phyloP scores from a whole-genome alignment of 345 rosid genomes.

The Bretschneidera sinensis region DNA sequence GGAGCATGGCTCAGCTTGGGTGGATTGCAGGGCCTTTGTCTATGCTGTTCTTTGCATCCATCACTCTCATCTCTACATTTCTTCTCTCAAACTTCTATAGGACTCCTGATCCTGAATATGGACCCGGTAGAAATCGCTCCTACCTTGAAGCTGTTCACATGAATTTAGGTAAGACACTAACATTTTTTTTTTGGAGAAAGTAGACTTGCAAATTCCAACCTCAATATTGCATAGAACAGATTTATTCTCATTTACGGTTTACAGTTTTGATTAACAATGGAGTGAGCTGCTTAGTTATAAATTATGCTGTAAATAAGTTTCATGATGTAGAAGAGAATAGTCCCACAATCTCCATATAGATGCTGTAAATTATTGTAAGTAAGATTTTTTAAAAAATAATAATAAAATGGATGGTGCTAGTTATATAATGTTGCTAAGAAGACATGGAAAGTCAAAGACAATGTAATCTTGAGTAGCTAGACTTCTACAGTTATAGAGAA shows the following conservation, averaged over 20 bases:
- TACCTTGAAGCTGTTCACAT: conserved; percentile 46
- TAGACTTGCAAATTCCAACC: not conserved
- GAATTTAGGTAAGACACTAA: conserved; percentile 37
- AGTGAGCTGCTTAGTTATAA: not conserved
- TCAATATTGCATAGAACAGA: no score
- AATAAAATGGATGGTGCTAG: no score
- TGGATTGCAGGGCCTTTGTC: conserved; percentile 66
- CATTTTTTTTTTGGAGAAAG: not conserved
- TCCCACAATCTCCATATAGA: not conserved
- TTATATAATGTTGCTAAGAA: no score
- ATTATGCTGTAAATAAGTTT: conserved; percentile 5
- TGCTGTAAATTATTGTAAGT: no score
- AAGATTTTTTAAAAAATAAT: no score
- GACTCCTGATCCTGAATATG: conserved; percentile 48
- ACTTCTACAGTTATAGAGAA: no score
- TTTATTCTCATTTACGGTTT: no score
- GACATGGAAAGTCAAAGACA: no score
- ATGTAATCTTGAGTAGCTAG: no score
- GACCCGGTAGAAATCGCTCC: conserved; percentile 39
- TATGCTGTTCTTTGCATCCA: conserved; percentile 40
- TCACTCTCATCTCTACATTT: conserved; percentile 40
- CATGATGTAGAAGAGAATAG: not conserved
- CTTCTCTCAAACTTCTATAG: conserved; percentile 53
- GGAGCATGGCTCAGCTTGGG: conserved; percentile 66
- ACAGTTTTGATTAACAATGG: not conserved